Conservation (phyloP, 202 grass and related monocot genomes). For the Panicum hallii region DNA sequence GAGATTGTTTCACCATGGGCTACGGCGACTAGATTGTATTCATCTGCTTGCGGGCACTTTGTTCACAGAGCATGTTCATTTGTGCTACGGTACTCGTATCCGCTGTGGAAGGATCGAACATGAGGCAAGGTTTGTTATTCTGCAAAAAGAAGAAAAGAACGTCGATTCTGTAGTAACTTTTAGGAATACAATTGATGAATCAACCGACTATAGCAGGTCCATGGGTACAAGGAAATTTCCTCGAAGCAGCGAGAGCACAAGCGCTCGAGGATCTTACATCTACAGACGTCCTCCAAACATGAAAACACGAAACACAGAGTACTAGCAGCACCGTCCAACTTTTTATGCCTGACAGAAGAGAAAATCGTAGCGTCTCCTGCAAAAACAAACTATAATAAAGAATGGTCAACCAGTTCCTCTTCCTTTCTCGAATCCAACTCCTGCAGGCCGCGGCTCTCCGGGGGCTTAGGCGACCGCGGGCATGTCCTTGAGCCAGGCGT, state of each 20-base stretch:
- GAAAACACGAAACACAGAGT: conserved; percentile 35
- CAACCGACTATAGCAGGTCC: conserved; percentile 52
- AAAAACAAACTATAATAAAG: conserved; percentile 74
- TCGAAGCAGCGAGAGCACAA: conserved; percentile 21
- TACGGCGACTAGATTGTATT: too few species aligned
- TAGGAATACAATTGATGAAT: conserved; percentile 47
- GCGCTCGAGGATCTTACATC: conserved; percentile 34
- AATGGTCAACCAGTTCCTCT: conserved; percentile 66
- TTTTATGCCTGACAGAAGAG: conserved; percentile 53
- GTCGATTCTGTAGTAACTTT: conserved; percentile 43
- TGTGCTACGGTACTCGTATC: background rate
- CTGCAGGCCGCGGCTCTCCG: conserved; percentile 27
- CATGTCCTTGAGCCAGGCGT: conserved; percentile 83
- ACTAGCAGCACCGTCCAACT: conserved; percentile 48
- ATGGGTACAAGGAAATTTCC: conserved; percentile 49
- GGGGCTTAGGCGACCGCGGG: conserved; percentile 62
- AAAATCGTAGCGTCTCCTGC: conserved; percentile 51
- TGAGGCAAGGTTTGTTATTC: background rate
- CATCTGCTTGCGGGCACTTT: too few species aligned
- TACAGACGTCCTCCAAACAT: conserved; percentile 47
- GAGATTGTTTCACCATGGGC: too few species aligned
- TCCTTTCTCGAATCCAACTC: conserved; percentile 17
- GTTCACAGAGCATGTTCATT: too few species aligned
- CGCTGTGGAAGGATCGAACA: background rate
- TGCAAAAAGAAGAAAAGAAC: background rate